Evolutionary conservation across 495 filamentous ascomycete species (phyloP).

Genomic region (Pseudevernia furfuracea): DNA sequence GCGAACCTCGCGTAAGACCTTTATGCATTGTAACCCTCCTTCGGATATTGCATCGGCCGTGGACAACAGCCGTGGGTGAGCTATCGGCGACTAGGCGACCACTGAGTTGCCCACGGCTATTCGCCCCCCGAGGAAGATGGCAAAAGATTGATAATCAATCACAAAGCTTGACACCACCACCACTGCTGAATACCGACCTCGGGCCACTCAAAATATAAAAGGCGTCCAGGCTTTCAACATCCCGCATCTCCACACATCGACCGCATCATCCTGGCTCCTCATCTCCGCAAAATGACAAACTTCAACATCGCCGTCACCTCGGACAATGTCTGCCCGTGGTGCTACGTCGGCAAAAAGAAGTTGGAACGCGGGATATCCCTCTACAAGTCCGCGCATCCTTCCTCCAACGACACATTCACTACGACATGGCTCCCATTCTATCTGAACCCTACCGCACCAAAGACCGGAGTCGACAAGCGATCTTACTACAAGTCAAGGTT

Average conservation of each 20-base stretch:
- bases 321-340: slow-evolving; percentile 79
- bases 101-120: neutral
- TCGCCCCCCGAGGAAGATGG: neutral
- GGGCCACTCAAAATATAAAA: neutral
- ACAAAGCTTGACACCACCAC: too few relatives aligned
- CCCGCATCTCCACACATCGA: too few relatives aligned
- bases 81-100: neutral
- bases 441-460: slow-evolving; percentile 59
- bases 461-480: slow-evolving; percentile 48
- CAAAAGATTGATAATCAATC: neutral
- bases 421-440: slow-evolving; percentile 74
- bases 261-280: slow-evolving; percentile 19
- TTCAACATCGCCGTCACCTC: slow-evolving; percentile 67
- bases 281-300: slow-evolving; percentile 53
- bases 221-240: too few relatives aligned
- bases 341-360: slow-evolving; percentile 75
- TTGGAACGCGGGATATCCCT: slow-evolving; percentile 59
- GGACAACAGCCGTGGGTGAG: too few relatives aligned
- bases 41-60: too few relatives aligned
- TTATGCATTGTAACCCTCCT: too few relatives aligned
- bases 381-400: slow-evolving; percentile 53
- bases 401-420: slow-evolving; percentile 56
- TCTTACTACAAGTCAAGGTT: slow-evolving; percentile 49
- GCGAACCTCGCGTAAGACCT: too few relatives aligned
- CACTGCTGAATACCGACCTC: neutral